Base-by-base conservation (phyloP, 192 early-diverging fungal species). In the Linnemannia hyalina region DNA sequence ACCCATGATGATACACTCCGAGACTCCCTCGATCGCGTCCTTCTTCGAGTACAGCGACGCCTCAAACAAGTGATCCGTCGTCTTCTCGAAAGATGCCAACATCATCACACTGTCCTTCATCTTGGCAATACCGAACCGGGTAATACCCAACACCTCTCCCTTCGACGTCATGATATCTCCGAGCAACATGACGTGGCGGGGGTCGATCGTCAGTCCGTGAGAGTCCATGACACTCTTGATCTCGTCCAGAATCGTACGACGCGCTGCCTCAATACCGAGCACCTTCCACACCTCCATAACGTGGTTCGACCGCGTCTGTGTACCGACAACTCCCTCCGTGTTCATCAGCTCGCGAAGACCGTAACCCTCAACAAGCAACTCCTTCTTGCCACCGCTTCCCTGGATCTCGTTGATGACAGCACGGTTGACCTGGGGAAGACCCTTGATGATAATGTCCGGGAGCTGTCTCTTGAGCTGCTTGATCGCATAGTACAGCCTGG, bases 31-130 rank as follows among this genome's bases (percentile, higher is more conserved):
- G 73, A 99, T 96, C 49, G 92, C 93, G 87, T 99, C 99, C 63
- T 94, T 92, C 88, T 99, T 98, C 68, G 96, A 95, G 89, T 96
- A 98, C 83, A 98, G 95, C 4, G 99, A 93, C 1, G 99, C 99
- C 60, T 99, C 98, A 82, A 99, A 99, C 80, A 99, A 91, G 82
- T 99, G 98, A 82, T 99, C 99, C 0, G 98, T 99, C 0, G 99
- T 99, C 92, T 99, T 99, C 91, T 99, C 99, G 82, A 99, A 99
- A 54, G 98, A 99, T 15, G 98, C 98, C 83, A 99, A 92, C 98
- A 99, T 99, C 81, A 99, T 93, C 20, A 99, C 99, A 87, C 95
- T 96, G 89, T 99, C 98, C 87, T 98, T 98, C 98, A 99, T 99
- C 92, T 99, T 99, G 74, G 98, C 95, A 80, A 99, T 97, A 89